Percentiles rank a stretch among this genome's conserved stretches.
Evolutionary conservation across 306 rosid genomes (phyloP).

Genomic region (Parietaria judaica): DNA sequence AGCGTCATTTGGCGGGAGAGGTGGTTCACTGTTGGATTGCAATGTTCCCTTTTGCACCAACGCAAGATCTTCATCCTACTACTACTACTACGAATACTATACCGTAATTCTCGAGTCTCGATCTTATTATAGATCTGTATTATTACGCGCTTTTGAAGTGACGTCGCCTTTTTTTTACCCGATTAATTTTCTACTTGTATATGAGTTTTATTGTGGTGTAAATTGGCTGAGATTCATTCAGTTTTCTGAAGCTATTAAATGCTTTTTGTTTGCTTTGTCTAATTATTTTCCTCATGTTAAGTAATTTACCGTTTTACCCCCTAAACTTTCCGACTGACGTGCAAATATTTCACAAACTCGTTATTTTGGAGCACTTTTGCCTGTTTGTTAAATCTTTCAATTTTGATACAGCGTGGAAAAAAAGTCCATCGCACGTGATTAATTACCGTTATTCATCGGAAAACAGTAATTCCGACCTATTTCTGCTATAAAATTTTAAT

Average conservation of each 20-base stretch:
- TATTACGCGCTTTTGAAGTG: conserved; percentile 9
- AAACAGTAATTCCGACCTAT: too few relatives aligned
- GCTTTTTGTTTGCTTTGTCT: background rate
- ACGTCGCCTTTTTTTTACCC: background rate
- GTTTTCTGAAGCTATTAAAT: background rate
- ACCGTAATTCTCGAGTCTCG: conserved; percentile 5
- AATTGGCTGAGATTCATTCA: conserved; percentile 1
- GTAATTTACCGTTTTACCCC: background rate
- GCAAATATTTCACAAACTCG: too few relatives aligned
- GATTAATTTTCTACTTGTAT: conserved; percentile 2
- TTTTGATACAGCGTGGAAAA: too few relatives aligned
- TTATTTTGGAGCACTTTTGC: too few relatives aligned
- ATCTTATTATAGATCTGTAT: conserved; percentile 14
- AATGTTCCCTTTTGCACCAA: conserved; percentile 26
- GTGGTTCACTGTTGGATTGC: conserved; percentile 20
- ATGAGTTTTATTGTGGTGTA: conserved; percentile 11
- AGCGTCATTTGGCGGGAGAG: conserved; percentile 2
- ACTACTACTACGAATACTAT: background rate
- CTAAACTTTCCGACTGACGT: too few relatives aligned
- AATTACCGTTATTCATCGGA: too few relatives aligned
- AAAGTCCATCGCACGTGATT: too few relatives aligned
- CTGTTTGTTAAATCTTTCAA: too few relatives aligned
- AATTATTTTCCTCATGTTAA: background rate
- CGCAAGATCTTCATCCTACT: conserved; percentile 18
- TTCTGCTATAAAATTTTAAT: too few relatives aligned